Evolutionary conservation across 176 grass and related monocot genomes (phyloP).

Genomic region (Leersia perrieri): DNA sequence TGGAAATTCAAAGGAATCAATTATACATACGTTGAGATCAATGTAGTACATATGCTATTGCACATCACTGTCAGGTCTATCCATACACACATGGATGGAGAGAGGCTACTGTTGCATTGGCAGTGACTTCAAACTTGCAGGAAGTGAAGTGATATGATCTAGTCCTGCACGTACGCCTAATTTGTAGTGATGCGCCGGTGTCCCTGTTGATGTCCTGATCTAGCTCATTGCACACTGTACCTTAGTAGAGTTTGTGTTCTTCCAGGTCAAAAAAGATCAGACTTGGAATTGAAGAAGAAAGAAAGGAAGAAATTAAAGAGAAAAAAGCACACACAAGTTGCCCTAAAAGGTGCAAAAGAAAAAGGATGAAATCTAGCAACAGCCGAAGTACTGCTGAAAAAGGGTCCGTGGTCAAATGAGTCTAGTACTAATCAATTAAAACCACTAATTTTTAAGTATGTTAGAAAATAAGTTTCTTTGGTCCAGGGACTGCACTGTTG

Average conservation of each 20-base stretch:
- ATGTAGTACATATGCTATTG: not conserved
- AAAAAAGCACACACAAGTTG: not conserved
- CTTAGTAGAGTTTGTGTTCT: not conserved
- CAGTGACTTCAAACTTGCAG: not conserved
- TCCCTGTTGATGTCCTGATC: not conserved
- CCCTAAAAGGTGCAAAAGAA: not conserved
- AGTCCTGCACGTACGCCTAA: constrained; percentile 1
- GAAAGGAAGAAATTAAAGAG: not conserved
- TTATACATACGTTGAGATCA: not conserved
- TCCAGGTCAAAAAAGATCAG: constrained; percentile 14
- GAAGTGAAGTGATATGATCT: not conserved
- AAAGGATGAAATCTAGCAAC: not conserved
- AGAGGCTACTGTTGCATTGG: not conserved
- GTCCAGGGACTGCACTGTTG: not conserved
- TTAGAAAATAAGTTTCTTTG: too few relatives aligned
- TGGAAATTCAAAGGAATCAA: not conserved
- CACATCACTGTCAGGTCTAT: not conserved
- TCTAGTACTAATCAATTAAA: too few relatives aligned
- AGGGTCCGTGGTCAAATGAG: not conserved
- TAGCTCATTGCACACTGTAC: not conserved
- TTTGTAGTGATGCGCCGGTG: not conserved
- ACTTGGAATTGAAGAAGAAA: not conserved
- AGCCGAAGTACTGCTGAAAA: not conserved
- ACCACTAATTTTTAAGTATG: too few relatives aligned
- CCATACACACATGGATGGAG: not conserved